Conservation (phyloP, 2,329 filamentous ascomycete genomes). For the Ascochyta lentis region DNA sequence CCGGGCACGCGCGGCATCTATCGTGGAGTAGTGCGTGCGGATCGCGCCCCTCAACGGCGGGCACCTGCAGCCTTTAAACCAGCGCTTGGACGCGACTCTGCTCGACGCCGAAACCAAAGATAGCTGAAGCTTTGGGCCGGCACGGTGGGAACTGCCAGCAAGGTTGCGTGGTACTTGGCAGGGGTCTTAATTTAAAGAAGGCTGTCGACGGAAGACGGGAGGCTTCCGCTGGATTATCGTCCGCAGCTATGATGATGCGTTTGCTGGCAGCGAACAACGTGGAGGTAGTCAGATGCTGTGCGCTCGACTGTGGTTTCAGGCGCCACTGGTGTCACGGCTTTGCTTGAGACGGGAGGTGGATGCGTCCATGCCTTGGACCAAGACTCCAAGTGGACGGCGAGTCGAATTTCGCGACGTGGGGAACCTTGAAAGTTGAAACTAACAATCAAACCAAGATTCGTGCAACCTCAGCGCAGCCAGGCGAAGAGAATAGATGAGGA, state of each 20-base stretch:
- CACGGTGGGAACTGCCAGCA: slow-evolving; percentile 14
- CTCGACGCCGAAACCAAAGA: slow-evolving; percentile 11
- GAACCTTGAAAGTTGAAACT: slow-evolving; percentile 27
- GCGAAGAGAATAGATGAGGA: slow-evolving; percentile 20
- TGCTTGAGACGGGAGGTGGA: slow-evolving; percentile 30
- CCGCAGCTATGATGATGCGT: slow-evolving; percentile 12
- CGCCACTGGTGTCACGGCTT: slow-evolving; percentile 32
- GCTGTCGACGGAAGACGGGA: slow-evolving; percentile 12
- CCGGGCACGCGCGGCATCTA: slow-evolving; percentile 22
- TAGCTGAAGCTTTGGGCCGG: slow-evolving; percentile 10
- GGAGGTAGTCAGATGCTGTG: slow-evolving; percentile 14
- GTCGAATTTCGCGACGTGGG: slow-evolving; percentile 21
- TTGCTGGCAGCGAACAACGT: slow-evolving; percentile 21
- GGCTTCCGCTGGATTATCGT: slow-evolving; percentile 9
- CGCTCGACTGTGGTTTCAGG: slow-evolving; percentile 26
- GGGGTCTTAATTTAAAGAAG: slow-evolving; percentile 30
- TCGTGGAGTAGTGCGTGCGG: slow-evolving; percentile 25
- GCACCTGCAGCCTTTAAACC: slow-evolving; percentile 22
- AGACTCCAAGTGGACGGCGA: slow-evolving; percentile 13
- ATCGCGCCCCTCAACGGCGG: slow-evolving; percentile 30
- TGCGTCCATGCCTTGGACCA: slow-evolving; percentile 14
- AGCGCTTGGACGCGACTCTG: slow-evolving; percentile 22
- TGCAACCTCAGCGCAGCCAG: slow-evolving; percentile 6
- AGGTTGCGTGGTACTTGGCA: slow-evolving; percentile 31
- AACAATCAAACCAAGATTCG: slow-evolving; percentile 8